Conservation (phyloP, 2,329 filamentous ascomycete species). For the Beauveria australis region DNA sequence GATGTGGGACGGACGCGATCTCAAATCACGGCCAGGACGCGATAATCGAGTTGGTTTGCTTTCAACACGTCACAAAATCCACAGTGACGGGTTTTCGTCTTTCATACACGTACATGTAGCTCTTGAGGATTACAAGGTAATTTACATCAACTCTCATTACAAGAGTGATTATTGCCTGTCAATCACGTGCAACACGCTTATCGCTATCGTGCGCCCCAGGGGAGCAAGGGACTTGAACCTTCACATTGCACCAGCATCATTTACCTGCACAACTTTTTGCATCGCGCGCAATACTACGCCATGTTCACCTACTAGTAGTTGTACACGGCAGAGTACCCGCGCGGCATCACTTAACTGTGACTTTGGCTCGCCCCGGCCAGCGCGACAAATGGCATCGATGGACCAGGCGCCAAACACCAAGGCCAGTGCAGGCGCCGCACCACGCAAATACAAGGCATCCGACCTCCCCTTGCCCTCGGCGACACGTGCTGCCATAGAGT, state of each 20-base stretch:
- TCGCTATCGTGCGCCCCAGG: not conserved
- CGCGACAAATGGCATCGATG: conserved; percentile 1
- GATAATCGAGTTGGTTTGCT: not conserved
- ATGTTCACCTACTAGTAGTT: not conserved
- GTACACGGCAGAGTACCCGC: not conserved
- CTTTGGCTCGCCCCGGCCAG: not conserved
- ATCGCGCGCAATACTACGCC: not conserved
- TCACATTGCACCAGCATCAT: not conserved
- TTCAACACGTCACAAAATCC: not conserved
- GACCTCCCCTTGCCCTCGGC: conserved; percentile 66
- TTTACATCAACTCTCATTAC: too few species aligned
- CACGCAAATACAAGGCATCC: conserved; percentile 58
- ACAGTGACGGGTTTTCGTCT: not conserved
- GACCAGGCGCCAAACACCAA: not conserved
- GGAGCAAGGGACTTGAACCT: not conserved
- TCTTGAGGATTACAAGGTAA: too few species aligned
- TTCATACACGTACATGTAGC: too few species aligned
- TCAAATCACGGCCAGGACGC: not conserved
- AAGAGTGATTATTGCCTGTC: not conserved
- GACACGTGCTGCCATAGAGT: conserved; percentile 67
- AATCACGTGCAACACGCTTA: not conserved
- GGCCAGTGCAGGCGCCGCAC: conserved; percentile 1
- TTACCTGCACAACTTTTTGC: not conserved
- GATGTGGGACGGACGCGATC: not conserved
- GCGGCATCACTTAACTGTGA: not conserved